Evolutionary conservation across 345 rosid genomes (phyloP).

Genomic region (Aurinia saxatilis): DNA sequence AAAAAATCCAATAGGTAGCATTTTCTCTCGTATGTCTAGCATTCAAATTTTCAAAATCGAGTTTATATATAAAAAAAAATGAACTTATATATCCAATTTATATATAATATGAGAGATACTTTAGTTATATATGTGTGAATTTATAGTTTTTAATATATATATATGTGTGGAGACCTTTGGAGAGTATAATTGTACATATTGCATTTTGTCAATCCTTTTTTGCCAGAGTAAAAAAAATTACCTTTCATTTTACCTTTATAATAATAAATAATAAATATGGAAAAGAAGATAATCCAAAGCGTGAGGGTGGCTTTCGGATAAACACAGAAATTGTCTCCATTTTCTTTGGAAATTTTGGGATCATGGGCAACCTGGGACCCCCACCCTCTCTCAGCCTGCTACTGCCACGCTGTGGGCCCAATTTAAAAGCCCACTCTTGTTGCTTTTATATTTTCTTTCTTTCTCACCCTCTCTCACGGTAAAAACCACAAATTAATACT

Average conservation of each 20-base stretch:
- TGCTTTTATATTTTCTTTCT: background rate
- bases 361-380: conserved; percentile 29
- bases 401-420: conserved; percentile 26
- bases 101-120: no score
- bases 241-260: background rate
- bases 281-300: conserved; percentile 23
- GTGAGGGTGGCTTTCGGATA: conserved; percentile 29
- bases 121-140: no score
- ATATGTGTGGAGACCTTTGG: no score
- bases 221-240: no score
- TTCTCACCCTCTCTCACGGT: conserved; percentile 1
- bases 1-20: no score
- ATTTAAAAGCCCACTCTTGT: conserved; percentile 23
- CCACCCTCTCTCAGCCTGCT: conserved; percentile 14
- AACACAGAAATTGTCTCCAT: conserved; percentile 31
- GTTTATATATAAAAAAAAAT: no score
- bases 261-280: background rate
- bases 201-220: no score
- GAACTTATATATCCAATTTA: no score
- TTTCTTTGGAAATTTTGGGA: conserved; percentile 32
- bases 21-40: no score
- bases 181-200: no score
- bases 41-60: no score
- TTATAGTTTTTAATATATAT: no score
- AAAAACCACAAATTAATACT: background rate